These are phyloP conservation scores for Epichloe uncinata DNA, from an alignment of 2,329 filamentous ascomycete genomes.

Conservation along the genomic window DNA sequence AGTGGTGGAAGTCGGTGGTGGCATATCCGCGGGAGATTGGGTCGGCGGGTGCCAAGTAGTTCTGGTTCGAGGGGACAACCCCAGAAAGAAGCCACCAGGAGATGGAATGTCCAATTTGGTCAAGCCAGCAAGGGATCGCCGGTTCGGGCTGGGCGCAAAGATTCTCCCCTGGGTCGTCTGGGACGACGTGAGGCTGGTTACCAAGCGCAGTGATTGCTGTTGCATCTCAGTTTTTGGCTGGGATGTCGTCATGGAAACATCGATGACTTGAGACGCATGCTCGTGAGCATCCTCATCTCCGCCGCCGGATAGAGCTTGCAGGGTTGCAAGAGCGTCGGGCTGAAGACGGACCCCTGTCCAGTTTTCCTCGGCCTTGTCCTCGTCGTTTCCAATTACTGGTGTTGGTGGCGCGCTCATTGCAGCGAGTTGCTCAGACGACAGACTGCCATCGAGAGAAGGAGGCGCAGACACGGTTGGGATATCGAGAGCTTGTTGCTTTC, in stretches of 20 bases:
- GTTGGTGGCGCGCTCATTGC: constrained; percentile 74
- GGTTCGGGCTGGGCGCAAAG: constrained; percentile 18
- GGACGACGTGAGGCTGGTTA: constrained; percentile 26
- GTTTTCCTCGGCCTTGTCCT: constrained; percentile 40
- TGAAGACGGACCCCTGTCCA: constrained; percentile 69
- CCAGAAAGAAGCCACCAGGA: constrained; percentile 83
- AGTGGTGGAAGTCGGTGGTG: constrained; percentile 71
- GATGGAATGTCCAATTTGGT: constrained; percentile 81
- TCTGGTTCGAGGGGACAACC: constrained; percentile 59
- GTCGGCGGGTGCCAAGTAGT: constrained; percentile 66
- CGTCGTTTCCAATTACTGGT: constrained; percentile 51
- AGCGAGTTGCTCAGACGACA: constrained; percentile 78
- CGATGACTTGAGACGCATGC: constrained; percentile 27
- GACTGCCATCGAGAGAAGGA: constrained; percentile 79
- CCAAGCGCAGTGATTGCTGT: constrained; percentile 36
- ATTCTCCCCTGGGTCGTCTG: constrained; percentile 10
- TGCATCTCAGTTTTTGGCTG: constrained; percentile 29
- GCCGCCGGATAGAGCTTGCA: constrained; percentile 55
- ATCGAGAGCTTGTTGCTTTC: constrained; percentile 44
- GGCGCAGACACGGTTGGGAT: constrained; percentile 67
- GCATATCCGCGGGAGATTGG: constrained; percentile 37
- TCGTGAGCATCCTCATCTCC: constrained; percentile 43
- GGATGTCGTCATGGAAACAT: constrained; percentile 24
- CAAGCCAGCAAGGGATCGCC: constrained; percentile 55
- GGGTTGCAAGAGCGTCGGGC: constrained; percentile 64